Base-by-base conservation (phyloP, 2,329 filamentous ascomycete genomes). In the Colletotrichum acutatum region DNA sequence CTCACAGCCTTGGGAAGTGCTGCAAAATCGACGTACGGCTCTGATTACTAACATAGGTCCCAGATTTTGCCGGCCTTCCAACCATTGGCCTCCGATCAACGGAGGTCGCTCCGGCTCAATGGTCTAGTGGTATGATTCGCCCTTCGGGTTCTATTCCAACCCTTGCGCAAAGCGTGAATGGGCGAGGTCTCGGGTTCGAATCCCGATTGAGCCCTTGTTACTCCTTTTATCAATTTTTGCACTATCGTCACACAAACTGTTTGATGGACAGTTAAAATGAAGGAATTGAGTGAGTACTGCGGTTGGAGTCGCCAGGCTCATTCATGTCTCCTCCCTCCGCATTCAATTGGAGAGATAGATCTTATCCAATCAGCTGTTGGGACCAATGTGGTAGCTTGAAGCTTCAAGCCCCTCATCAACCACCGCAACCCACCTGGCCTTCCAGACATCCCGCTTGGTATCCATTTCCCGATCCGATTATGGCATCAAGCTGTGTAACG, bases 51-150 rank as follows among this genome's bases (percentile, higher is more conserved):
- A 22, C 22, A 72, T 72, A 61, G 0, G 0, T 0, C 3, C 1
- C 26, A 12, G 19, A 9, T 12, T 61, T 57, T 0, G 12, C 16
- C 8, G 1, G 0, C 1, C 0, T 0, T 5, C 0, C 46, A 72
- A 12, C 56, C 30, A 46, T 52, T 22, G 49, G 28, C n/a, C 34
- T 52, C 52, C n/a, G 34, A 46, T 5, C 4, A 49, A 19, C 58
- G 54, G 37, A 52, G 19, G 11, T 16, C 12, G 30, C 22, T 4
- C 3, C 19, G 70, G 70, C 70, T 32, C 70, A 72, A 66, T 72
- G 70, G 70, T 72, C 70, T 72, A 72, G 70, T 72, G 70, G 70
- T 72, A 72, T 72, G 70, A 72, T 72, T 72, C 70, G 70, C 70
- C 70, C 70, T 72, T 72, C 70, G 70, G 70, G 70, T 70, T 24